Conservation (phyloP, 1,284 basidiomycete species). For the Xerocomus amazonicus region DNA sequence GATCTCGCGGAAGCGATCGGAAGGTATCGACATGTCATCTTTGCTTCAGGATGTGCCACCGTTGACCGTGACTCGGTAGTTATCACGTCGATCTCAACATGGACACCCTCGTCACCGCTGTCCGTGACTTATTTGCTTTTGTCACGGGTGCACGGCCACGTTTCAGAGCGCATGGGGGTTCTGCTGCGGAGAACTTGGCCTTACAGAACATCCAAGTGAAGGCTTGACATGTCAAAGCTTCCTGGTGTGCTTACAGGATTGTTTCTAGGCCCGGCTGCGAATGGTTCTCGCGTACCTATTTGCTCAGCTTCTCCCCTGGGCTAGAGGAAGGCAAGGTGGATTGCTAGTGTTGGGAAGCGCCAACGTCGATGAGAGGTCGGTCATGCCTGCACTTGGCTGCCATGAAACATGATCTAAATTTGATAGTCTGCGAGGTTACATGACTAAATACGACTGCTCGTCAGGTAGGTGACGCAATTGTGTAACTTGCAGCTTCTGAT, state of each 20-base stretch:
- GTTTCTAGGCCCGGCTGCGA: slow-evolving; percentile 72
- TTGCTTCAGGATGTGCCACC: background rate
- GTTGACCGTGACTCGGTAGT: slow-evolving; percentile 48
- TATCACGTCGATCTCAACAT: slow-evolving; percentile 97
- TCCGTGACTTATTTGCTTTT: slow-evolving; percentile 78
- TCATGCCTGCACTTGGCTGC: background rate
- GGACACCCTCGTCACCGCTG: slow-evolving; percentile 85
- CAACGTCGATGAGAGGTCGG: slow-evolving; percentile 94
- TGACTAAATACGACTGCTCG: slow-evolving; percentile 97
- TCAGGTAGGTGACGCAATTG: slow-evolving; percentile 49
- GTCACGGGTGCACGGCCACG: slow-evolving; percentile 82
- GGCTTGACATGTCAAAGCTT: background rate
- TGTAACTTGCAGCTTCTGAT: background rate
- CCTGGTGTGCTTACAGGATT: background rate
- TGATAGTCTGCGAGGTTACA: slow-evolving; percentile 84
- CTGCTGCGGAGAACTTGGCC: slow-evolving; percentile 87
- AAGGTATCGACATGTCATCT: slow-evolving; percentile 46
- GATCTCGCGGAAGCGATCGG: slow-evolving; percentile 80
- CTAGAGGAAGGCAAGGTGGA: slow-evolving; percentile 79
- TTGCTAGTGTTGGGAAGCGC: slow-evolving; percentile 94
- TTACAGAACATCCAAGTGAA: slow-evolving; percentile 93
- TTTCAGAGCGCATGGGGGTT: slow-evolving; percentile 89
- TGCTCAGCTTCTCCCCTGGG: slow-evolving; percentile 94
- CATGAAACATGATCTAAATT: background rate
- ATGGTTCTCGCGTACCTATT: slow-evolving; percentile 99